These are phyloP conservation scores for Blastomyces parvus DNA, from an alignment of 2,329 filamentous ascomycete species.

Conservation along the genomic window DNA sequence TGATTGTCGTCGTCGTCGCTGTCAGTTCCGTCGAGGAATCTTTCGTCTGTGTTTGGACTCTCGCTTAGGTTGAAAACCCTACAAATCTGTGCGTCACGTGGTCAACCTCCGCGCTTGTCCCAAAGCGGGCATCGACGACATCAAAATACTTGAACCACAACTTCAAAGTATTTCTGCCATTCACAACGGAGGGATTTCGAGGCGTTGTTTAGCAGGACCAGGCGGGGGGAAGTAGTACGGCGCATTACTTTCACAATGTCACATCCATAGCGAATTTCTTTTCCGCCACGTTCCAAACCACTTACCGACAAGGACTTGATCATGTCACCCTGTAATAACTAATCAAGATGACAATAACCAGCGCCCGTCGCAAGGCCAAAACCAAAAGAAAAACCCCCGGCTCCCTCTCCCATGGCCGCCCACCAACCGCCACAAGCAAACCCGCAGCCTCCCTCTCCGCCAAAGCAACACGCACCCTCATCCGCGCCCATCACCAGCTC, in stretches of 20 bases:
- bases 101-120: conserved; percentile 10
- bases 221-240: not conserved
- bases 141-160: not conserved
- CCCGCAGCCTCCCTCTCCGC: conserved; percentile 41
- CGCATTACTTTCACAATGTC: not conserved
- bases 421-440: conserved; percentile 32
- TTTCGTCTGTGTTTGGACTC: conserved; percentile 4
- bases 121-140: conserved; percentile 1
- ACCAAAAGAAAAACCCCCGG: conserved; percentile 22
- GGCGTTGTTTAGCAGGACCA: not conserved
- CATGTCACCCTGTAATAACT: too few species aligned
- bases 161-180: not conserved
- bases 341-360: conserved; percentile 24
- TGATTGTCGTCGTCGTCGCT: conserved; percentile 28
- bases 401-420: conserved; percentile 39
- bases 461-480: conserved; percentile 49
- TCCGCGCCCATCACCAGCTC: conserved; percentile 51
- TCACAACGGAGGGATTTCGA: not conserved
- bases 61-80: conserved; percentile 19
- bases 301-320: not conserved
- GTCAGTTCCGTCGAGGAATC: not conserved
- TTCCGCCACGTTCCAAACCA: not conserved
- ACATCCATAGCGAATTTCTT: not conserved
- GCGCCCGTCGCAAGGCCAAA: conserved; percentile 20
- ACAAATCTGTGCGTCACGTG: conserved; percentile 17